Evolutionary conservation across 495 filamentous ascomycete species (phyloP), one percentile per base, ranked within the genome.

Genomic region (Talaromyces nanjingensis): DNA sequence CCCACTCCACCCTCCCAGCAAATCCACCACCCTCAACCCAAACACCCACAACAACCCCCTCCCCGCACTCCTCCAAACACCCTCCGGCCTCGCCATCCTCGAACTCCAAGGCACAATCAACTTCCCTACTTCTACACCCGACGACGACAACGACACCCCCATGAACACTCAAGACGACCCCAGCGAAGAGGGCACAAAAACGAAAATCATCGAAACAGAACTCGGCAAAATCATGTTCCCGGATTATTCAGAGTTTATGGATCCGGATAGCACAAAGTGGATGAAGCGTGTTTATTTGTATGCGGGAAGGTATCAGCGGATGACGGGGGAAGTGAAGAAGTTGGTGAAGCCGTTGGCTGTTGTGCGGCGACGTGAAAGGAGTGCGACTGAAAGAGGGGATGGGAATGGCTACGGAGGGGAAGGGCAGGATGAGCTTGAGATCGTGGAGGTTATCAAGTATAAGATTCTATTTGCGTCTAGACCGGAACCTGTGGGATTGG

Each of bases 21-120:
- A 56, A n/a, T n/a, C 22, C 16, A 29, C 7, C 8, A 24, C 12
- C 53, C 2, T 56, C 27, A 11, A 27, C 20, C n/a, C 70, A 33
- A 59, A 65, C 54, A 62, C 63, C 56, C n/a, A 64, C 39, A 56
- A 64, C 73, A 89, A 87, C 72, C 84, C 91, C 1, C 85, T 97
- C n/a, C 93, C 93, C 7, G 74, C 81, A 3, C 79, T 96, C 65
- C 86, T 97, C n/a, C 90, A 91, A 66, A 96, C 92, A 4, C 93
- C 93, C 27, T 76, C 79, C 3, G 81, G 81, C 37, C 79, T 84
- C 33, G 92, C 91, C n/a, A 76, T 97, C 52, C 81, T 97, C 64
- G 93, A 97, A 74, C 83, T 97, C 18, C 93, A 97, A 77, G 92
- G 91, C 47, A 91, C 87, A 11, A 87, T 97, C 77, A 91, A 96